Conservation (phyloP, 371 early-diverging fungal genomes). For the Nematocida homosporus region DNA sequence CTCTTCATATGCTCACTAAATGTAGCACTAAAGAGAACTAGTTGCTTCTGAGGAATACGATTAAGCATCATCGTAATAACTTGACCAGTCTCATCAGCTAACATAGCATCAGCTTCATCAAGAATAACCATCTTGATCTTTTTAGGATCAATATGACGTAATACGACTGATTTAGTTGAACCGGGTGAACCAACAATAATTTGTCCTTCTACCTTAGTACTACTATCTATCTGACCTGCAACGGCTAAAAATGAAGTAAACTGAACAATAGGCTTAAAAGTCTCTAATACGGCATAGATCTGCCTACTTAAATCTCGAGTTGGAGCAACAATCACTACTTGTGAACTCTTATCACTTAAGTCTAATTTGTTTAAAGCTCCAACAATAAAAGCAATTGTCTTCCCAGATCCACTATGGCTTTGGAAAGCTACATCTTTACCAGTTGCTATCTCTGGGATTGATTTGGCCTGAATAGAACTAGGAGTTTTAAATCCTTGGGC, state of each 20-base stretch:
- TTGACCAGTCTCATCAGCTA: constrained; percentile 67
- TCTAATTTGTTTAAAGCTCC: constrained; percentile 53
- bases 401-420: constrained; percentile 91
- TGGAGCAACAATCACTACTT: constrained; percentile 79
- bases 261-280: constrained; percentile 79
- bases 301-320: constrained; percentile 91
- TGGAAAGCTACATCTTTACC: constrained; percentile 94
- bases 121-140: constrained; percentile 63
- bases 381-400: constrained; percentile 78
- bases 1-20: constrained; percentile 75
- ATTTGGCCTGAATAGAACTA: constrained; percentile 35
- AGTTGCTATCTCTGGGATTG: constrained; percentile 70
- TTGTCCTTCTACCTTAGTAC: constrained; percentile 70
- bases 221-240: constrained; percentile 70
- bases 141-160: constrained; percentile 16
- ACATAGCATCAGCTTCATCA: constrained; percentile 67
- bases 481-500: constrained; percentile 41
- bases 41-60: constrained; percentile 68
- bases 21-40: constrained; percentile 84
- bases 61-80: constrained; percentile 72
- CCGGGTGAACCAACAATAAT: constrained; percentile 83
- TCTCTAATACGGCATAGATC: constrained; percentile 79
- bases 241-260: constrained; percentile 74
- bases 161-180: constrained; percentile 72
- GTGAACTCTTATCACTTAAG: constrained; percentile 50